These are phyloP conservation scores for Trebouxiophyceae sp. DNA, from an alignment of 163 green algal species.

Conservation along the genomic window DNA sequence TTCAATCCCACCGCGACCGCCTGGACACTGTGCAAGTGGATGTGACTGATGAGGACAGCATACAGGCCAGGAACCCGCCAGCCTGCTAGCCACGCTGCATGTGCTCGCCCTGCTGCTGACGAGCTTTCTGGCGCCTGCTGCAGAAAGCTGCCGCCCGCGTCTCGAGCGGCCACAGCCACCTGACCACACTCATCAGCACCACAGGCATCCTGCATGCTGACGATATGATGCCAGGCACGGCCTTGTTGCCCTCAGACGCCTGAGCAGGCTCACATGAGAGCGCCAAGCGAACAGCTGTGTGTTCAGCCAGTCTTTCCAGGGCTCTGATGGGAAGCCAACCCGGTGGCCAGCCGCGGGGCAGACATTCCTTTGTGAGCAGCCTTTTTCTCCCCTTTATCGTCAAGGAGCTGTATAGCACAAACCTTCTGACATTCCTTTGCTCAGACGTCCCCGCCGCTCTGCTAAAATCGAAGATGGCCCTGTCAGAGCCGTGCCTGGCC, in stretches of 20 bases:
- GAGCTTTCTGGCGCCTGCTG: not conserved
- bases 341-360: too few species aligned
- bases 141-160: constrained; percentile 26
- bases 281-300: not conserved
- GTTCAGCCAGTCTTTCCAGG: too few species aligned
- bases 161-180: constrained; percentile 14
- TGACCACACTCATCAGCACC: constrained; percentile 64
- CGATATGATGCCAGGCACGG: constrained; percentile 40
- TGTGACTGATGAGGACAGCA: constrained; percentile 33
- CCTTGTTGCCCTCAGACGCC: not conserved
- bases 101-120: not conserved
- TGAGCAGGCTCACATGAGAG: not conserved
- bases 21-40: constrained; percentile 49
- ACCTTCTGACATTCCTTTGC: constrained; percentile 1
- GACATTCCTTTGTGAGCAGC: too few species aligned
- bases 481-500: too few species aligned
- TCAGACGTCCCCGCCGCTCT: not conserved
- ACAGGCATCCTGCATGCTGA: constrained; percentile 58
- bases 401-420: not conserved
- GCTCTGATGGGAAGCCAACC: too few species aligned
- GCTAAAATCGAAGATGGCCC: too few species aligned
- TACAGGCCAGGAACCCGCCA: constrained; percentile 12
- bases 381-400: not conserved
- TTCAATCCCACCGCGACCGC: constrained; percentile 6
- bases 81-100: not conserved